Base-by-base conservation (phyloP, 2,329 filamentous ascomycete genomes). In the Sclerotinia trifoliorum region DNA sequence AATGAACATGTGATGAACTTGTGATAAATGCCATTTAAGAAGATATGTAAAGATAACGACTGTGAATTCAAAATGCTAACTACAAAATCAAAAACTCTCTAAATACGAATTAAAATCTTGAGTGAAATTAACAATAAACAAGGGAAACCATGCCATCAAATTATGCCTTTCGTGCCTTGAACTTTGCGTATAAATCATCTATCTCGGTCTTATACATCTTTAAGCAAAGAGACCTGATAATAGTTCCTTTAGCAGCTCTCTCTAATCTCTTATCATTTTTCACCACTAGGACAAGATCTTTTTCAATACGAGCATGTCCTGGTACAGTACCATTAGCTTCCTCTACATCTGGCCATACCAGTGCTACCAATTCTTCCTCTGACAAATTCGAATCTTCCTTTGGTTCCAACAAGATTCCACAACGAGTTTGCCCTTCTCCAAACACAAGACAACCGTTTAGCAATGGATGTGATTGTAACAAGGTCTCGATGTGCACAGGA, bases 401-500 rank as follows among this genome's bases (percentile, higher is more conserved):
- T 4, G 68, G 65, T 39, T 75, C 72, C 7, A 75, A 32, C 10
- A 69, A 56, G 15, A 69, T 69, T 2, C 71, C 73, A 60, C 71
- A 74, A 19, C 17, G 58, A 0, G 60, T 55, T n/a, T 63, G 58
- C 3, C 74, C 75, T 24, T 79, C 73, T 0, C 80, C 81, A 61
- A 79, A 71, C 1, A 82, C 71, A 6, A 81, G 48, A 4, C 76
- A 76, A 2, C 75, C 73, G 1, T 73, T 70, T 0, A 83, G 71
- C 4, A 62, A 2, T 3, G 70, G 76, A 66, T 81, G 78, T 1
- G 68, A 71, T 42, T 74, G 74, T 19, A 83, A 75, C 5, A 74
- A 71, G 24, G 69, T 73, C 69, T 83, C 81, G 72, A 81, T 78
- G 2, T 75, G 73, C 2, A 80, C 68, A 0, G 82, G 81, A 54